A percentile compares a stretch with the other conserved stretches of the same genome.
Evolutionary conservation across 2,329 filamentous ascomycete genomes (phyloP).

Genomic region (Fusarium palustre): DNA sequence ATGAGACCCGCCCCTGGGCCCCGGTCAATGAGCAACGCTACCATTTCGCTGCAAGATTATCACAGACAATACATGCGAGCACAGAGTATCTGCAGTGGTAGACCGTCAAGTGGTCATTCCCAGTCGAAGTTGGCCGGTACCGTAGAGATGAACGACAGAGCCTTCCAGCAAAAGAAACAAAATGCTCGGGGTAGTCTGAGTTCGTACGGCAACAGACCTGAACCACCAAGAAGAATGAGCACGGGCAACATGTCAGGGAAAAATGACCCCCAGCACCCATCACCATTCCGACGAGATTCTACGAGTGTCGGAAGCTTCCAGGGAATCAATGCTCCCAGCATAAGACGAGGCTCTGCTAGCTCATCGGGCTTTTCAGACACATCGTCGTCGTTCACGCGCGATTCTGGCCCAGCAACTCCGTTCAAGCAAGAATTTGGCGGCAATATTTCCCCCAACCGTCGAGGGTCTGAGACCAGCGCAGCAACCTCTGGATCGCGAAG

Average conservation of each 20-base stretch:
- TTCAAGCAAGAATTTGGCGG: conserved; percentile 36
- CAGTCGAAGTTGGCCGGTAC: conserved; percentile 53
- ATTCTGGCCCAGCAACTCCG: conserved; percentile 32
- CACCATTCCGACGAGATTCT: conserved; percentile 29
- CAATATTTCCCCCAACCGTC: conserved; percentile 25
- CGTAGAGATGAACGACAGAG: conserved; percentile 49
- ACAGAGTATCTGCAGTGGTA: conserved; percentile 50
- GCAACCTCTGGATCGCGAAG: conserved; percentile 31
- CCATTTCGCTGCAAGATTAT: conserved; percentile 52
- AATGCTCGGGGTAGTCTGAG: conserved; percentile 50
- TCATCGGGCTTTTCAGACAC: conserved; percentile 38
- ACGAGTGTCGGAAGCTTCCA: conserved; percentile 17
- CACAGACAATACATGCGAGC: conserved; percentile 53
- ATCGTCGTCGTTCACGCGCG: conserved; percentile 32
- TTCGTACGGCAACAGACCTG: conserved; percentile 20
- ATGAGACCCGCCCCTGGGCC: conserved; percentile 50
- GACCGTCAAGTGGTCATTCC: conserved; percentile 53
- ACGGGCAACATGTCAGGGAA: conserved; percentile 51
- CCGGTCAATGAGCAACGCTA: conserved; percentile 39
- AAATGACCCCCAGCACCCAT: conserved; percentile 14
- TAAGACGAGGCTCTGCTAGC: conserved; percentile 32
- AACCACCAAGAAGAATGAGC: conserved; percentile 52
- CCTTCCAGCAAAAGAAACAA: conserved; percentile 13
- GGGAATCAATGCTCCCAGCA: conserved; percentile 6
- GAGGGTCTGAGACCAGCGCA: conserved; percentile 35